Conservation (phyloP, 768 basidiomycete species). For the Pulveroboletus sp. region DNA sequence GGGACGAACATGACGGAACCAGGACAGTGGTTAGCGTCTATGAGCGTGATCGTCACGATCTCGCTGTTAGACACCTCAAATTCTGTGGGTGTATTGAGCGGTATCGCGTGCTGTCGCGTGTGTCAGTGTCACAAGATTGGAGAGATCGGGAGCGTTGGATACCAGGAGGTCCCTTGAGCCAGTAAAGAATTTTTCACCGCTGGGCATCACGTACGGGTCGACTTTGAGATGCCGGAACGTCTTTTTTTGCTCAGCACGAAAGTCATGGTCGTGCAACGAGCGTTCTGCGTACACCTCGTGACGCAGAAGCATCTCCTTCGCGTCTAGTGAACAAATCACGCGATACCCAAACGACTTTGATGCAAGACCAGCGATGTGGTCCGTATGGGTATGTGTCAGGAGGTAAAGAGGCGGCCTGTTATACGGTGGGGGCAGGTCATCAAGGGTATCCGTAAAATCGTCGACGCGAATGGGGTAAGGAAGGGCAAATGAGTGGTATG, state of each 20-base stretch:
- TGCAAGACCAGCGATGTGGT: constrained; percentile 76
- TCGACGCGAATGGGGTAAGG: constrained; percentile 88
- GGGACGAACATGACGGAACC: constrained; percentile 80
- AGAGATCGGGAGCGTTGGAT: neutral
- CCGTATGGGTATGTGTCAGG: constrained; percentile 87
- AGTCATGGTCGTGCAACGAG: constrained; percentile 45
- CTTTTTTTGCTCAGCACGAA: constrained; percentile 29
- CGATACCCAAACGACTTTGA: constrained; percentile 67
- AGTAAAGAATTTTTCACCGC: constrained; percentile 44
- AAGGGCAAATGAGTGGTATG: constrained; percentile 67
- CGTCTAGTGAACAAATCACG: constrained; percentile 76
- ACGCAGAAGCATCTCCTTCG: constrained; percentile 79
- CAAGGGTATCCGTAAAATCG: constrained; percentile 54
- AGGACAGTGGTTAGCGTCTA: constrained; percentile 95
- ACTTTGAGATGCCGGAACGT: constrained; percentile 69
- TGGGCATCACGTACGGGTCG: constrained; percentile 40
- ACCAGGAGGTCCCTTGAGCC: constrained; percentile 58
- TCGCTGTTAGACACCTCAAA: constrained; percentile 55
- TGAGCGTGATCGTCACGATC: constrained; percentile 65
- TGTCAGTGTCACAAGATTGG: neutral
- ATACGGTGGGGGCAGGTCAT: constrained; percentile 29
- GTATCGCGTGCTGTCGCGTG: constrained; percentile 46
- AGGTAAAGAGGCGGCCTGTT: constrained; percentile 53
- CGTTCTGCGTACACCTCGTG: constrained; percentile 71
- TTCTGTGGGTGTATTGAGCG: constrained; percentile 58